Evolutionary conservation across 306 rosid genomes (phyloP).

Genomic region (Corylus americana): DNA sequence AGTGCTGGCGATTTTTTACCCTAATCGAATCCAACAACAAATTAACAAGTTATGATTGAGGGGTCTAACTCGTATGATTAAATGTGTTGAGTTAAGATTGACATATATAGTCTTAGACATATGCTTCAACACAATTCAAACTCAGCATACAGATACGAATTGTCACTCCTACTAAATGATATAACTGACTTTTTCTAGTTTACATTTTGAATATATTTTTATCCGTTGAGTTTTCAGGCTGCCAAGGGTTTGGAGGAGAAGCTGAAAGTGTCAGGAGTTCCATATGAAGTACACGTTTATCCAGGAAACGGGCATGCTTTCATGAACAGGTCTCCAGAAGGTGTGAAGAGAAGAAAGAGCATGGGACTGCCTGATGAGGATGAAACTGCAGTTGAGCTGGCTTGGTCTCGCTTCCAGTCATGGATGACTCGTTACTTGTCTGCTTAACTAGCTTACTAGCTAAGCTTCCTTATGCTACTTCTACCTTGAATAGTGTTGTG

Average conservation of each 20-base stretch:
- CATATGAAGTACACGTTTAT: constrained; percentile 76
- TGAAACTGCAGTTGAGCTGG: constrained; percentile 69
- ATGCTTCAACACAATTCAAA: too few relatives aligned
- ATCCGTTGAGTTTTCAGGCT: constrained; percentile 59
- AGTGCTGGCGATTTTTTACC: too few relatives aligned
- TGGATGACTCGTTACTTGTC: constrained; percentile 77
- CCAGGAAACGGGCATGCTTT: constrained; percentile 81
- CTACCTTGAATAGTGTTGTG: neutral
- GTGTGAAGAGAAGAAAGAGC: constrained; percentile 73
- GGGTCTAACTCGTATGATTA: too few relatives aligned
- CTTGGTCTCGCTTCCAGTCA: constrained; percentile 88
- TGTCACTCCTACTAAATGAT: too few relatives aligned
- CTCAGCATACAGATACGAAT: too few relatives aligned
- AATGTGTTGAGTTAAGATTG: too few relatives aligned
- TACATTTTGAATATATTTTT: constrained; percentile 7
- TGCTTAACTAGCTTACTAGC: constrained; percentile 18
- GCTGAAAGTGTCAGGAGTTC: constrained; percentile 80
- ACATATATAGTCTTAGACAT: too few relatives aligned
- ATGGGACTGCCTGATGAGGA: constrained; percentile 88
- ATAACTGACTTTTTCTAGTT: neutral
- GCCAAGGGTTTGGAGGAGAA: constrained; percentile 85
- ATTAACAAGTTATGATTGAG: too few relatives aligned
- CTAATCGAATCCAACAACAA: too few relatives aligned
- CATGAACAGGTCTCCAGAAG: constrained; percentile 91
- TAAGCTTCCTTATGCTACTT: constrained; percentile 4